A percentile compares a stretch with the other conserved stretches of the same genome.
Conservation (phyloP, 2,329 filamentous ascomycete species). For the Drechslera avenae region DNA sequence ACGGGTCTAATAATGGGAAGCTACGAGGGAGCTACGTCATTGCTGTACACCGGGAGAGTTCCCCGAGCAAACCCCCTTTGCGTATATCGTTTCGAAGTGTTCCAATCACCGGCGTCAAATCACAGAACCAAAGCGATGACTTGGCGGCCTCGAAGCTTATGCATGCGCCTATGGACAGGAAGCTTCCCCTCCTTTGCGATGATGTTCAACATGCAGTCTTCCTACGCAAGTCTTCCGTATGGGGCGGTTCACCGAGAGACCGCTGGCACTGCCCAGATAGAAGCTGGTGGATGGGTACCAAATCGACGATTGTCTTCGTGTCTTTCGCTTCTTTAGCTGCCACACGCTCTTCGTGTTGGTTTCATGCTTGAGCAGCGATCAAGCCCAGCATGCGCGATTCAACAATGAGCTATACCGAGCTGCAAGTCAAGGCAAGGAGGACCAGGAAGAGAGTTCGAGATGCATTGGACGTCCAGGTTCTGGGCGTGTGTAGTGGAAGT, state of each 20-base stretch:
- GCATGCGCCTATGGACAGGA: neutral
- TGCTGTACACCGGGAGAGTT: slow-evolving; percentile 1
- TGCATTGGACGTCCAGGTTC: slow-evolving; percentile 57
- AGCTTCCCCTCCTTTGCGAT: neutral
- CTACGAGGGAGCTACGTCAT: slow-evolving; percentile 4
- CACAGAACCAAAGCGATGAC: neutral
- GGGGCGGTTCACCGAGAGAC: slow-evolving; percentile 1
- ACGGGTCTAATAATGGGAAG: neutral
- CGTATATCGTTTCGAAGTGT: slow-evolving; percentile 16
- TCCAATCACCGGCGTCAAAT: neutral
- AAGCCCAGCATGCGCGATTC: slow-evolving; percentile 19
- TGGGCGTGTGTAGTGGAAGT: slow-evolving; percentile 61
- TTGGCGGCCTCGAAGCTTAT: too few relatives aligned
- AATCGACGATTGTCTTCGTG: neutral
- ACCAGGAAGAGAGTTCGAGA: slow-evolving; percentile 4
- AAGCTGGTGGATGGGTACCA: neutral
- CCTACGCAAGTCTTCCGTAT: neutral
- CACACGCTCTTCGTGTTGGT: neutral
- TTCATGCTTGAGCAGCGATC: neutral
- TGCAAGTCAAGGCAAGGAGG: neutral
- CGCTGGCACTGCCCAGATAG: neutral
- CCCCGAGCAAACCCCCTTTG: slow-evolving; percentile 5
- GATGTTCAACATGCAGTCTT: neutral
- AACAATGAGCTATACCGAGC: slow-evolving; percentile 12
- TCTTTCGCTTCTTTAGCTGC: neutral